phyloP scores from a whole-genome alignment of 306 rosid species.

The Quercus berberidifolia region DNA sequence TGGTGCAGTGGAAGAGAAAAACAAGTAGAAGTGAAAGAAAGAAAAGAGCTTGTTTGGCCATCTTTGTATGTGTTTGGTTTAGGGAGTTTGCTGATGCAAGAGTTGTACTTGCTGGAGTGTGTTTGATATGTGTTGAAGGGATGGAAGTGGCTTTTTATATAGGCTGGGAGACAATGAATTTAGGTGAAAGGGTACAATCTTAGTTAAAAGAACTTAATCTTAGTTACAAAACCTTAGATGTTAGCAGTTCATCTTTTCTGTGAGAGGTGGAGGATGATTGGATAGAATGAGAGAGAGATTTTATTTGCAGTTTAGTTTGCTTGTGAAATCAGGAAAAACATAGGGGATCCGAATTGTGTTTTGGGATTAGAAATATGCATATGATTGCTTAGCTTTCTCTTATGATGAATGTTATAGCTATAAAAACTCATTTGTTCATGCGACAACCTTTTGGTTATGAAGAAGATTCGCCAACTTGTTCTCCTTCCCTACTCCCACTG shows the following conservation, averaged over 20 bases:
- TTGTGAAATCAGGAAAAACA: conserved; percentile 34
- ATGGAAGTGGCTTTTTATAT: conserved; percentile 30
- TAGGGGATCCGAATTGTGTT: not conserved
- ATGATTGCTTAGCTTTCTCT: too few species aligned
- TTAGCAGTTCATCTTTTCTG: conserved; percentile 19
- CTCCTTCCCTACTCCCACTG: conserved; percentile 79
- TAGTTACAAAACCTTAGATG: conserved; percentile 7
- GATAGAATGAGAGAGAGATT: conserved; percentile 8
- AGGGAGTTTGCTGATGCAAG: not conserved
- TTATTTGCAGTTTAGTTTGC: conserved; percentile 30
- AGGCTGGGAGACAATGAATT: not conserved
- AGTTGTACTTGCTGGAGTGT: not conserved
- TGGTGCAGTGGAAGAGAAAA: conserved; percentile 17
- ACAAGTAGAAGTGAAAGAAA: conserved; percentile 28
- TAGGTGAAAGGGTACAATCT: conserved; percentile 9
- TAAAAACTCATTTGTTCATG: too few species aligned
- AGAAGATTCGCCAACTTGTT: conserved; percentile 72
- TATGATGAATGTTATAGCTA: too few species aligned
- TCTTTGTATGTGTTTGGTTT: conserved; percentile 5
- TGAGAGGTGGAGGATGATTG: conserved; percentile 28
- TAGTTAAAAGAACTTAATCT: conserved; percentile 17
- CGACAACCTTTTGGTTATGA: conserved; percentile 21
- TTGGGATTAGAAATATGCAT: too few species aligned
- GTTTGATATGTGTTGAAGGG: conserved; percentile 18
- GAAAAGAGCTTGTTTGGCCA: conserved; percentile 27